These are phyloP conservation scores for Sugiyamaella pinicola DNA, from an alignment of 1,139 yeast species.

Conservation along the genomic window DNA sequence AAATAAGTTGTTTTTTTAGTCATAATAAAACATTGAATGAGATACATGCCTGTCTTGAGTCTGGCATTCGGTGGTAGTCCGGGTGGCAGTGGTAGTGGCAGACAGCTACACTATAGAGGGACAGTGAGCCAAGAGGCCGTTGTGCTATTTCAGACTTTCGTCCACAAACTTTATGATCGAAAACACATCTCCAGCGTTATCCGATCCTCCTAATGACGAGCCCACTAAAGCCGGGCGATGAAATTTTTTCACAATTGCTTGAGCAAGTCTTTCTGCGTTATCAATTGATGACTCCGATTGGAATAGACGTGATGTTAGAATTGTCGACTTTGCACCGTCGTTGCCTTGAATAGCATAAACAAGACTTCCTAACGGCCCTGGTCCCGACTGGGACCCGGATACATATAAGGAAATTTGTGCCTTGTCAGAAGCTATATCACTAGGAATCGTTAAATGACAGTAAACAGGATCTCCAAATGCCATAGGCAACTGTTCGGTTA, in stretches of 20 bases:
- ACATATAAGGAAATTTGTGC: conserved; percentile 22
- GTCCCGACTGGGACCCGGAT: conserved; percentile 18
- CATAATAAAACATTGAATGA: no score
- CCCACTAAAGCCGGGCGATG: conserved; percentile 28
- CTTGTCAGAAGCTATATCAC: conserved; percentile 13
- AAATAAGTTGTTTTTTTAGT: neutral
- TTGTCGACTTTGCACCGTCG: conserved; percentile 8
- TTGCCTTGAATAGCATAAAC: conserved; percentile 29
- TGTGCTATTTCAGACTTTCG: neutral
- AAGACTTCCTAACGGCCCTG: conserved; percentile 33
- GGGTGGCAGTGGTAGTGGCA: no score
- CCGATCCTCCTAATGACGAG: conserved; percentile 23
- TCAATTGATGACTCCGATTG: conserved; percentile 28
- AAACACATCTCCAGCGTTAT: conserved; percentile 12
- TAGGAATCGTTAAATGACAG: conserved; percentile 24
- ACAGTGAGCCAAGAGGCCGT: no score
- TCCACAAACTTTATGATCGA: conserved; percentile 13
- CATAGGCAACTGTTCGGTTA: conserved; percentile 15
- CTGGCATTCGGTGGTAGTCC: no score
- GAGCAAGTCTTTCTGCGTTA: conserved; percentile 30
- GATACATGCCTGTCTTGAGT: no score
- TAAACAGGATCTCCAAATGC: conserved; percentile 19
- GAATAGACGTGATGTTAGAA: conserved; percentile 24
- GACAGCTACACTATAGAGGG: no score
- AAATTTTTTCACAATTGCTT: conserved; percentile 26